phyloP scores from a whole-genome alignment of 2,329 filamentous ascomycete genomes.

The Alternaria sp. region DNA sequence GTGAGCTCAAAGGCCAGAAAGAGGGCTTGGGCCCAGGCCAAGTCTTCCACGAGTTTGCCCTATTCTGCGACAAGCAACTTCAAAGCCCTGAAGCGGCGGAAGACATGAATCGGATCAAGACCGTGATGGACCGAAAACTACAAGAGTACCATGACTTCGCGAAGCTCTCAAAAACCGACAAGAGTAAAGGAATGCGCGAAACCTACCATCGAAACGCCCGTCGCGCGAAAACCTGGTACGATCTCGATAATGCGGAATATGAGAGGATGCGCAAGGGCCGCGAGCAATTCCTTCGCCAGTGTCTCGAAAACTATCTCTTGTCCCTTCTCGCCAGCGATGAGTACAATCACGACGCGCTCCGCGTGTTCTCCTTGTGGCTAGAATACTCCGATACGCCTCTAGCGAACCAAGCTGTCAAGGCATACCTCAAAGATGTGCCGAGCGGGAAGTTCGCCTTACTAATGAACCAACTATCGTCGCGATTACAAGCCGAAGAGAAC shows the following conservation, averaged over 20 bases:
- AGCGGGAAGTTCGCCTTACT: constrained; percentile 90
- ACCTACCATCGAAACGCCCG: constrained; percentile 63
- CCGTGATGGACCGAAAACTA: constrained; percentile 78
- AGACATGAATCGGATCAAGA: constrained; percentile 81
- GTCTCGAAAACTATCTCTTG: constrained; percentile 90
- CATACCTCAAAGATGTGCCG: constrained; percentile 74
- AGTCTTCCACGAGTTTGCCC: constrained; percentile 93
- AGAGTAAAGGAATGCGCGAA: constrained; percentile 55
- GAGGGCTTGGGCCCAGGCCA: constrained; percentile 78
- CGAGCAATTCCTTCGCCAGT: constrained; percentile 83
- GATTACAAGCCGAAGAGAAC: constrained; percentile 72
- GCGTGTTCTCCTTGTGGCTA: constrained; percentile 94
- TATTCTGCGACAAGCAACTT: constrained; percentile 93
- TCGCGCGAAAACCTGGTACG: constrained; percentile 85
- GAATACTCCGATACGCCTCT: constrained; percentile 78
- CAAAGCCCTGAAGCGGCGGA: constrained; percentile 84
- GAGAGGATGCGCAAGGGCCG: constrained; percentile 77
- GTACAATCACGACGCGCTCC: constrained; percentile 86
- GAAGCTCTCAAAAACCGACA: constrained; percentile 59
- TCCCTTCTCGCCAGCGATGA: constrained; percentile 84
- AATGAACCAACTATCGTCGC: constrained; percentile 97
- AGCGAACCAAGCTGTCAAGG: constrained; percentile 78
- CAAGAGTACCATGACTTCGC: constrained; percentile 80
- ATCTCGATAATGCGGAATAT: constrained; percentile 88
- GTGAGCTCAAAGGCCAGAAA: constrained; percentile 73